Evolutionary conservation across 179 eudicot genomes (phyloP), one percentile per base, ranked within the genome.

Genomic region (Actinidia chinensis): DNA sequence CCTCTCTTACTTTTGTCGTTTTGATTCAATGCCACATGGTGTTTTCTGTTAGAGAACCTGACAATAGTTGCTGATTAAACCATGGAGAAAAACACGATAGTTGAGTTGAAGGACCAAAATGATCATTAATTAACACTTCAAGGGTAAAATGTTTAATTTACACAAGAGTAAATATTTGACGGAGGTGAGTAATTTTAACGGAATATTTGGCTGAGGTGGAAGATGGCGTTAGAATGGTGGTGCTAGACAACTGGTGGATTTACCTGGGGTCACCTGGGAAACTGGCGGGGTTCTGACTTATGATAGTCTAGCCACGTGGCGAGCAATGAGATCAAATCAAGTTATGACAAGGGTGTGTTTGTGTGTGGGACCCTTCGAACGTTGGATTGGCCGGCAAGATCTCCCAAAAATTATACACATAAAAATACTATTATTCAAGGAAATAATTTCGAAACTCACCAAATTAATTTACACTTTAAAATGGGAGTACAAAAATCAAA

Each of bases 361-460:
- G 68, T 33, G 68, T 63, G 72, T 63, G 79, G 83, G 81, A 75
- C 83, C 79, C 46, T 12, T 77, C 20, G 79, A 84, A 78, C 86
- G 82, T 74, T 84, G 76, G 79, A 44, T 65, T 48, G 82, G 86
- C 79, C 79, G 83, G 81, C 83, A 80, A 77, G 73, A 77, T 77
- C 66, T 68, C 14, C 4, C 80, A 25, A 71, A 43, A 68, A 43
- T 44, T 12, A 63, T 50, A n/a, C n/a, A n/a, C n/a, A n/a, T n/a
- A n/a, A n/a, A n/a, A n/a, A n/a, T n/a, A n/a, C n/a, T n/a, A n/a
- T n/a, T n/a, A n/a, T n/a, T n/a, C n/a, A n/a, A n/a, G n/a, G n/a
- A n/a, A n/a, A n/a, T n/a, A n/a, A n/a, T n/a, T n/a, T n/a, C n/a
- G n/a, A n/a, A n/a, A n/a, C n/a, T n/a, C n/a, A n/a, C n/a, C n/a